Base-by-base conservation (phyloP, 2,329 filamentous ascomycete genomes). In the Fusarium sp. region DNA sequence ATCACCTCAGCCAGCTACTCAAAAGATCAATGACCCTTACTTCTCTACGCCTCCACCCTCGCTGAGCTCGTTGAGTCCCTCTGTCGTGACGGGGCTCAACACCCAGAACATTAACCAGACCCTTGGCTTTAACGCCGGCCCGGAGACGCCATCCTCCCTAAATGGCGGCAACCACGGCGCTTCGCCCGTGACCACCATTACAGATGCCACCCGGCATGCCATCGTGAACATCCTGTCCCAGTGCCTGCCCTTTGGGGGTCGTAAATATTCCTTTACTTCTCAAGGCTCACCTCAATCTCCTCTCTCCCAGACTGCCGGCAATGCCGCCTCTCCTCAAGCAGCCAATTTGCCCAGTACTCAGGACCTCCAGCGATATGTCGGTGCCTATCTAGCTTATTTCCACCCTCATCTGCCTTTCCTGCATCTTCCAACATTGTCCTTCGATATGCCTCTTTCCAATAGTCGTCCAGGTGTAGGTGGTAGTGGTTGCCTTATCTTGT, bases 321-420 rank as follows among this genome's bases (percentile, higher is more conserved):
- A 85, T 84, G 78, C 85, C 86, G 78, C 82, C 68, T 79, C 83
- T 74, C 83, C 85, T 72, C 82, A 86, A 74, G 85, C 82, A 76
- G 87, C 83, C 73, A 87, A 83, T 71, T 86, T 97, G 62, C 95
- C 95, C 56, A 94, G 88, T 81, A 95, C 93, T 34, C 86, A 88
- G 77, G 94, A 98, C 78, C 89, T 98, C 68, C 94, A 97, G 80
- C 92, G 94, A 79, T 98, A 95, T 80, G 92, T 98, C 68, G 90
- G 90, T 71, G 92, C 95, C 64, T 98, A 98, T 81, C 90, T 98
- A 76, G 90, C 90, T 71, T 97, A 93, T 79, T 97, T 97, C 80
- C 95, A 98, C 77, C 95, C 95, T 24, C 95, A 98, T 79, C 82
- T 97, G 66, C 95, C 96, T n/a, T 97, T 98, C 80, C 84, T 97